Evolutionary conservation across 306 rosid genomes (phyloP).

Genomic region (Dryas alaskensis): DNA sequence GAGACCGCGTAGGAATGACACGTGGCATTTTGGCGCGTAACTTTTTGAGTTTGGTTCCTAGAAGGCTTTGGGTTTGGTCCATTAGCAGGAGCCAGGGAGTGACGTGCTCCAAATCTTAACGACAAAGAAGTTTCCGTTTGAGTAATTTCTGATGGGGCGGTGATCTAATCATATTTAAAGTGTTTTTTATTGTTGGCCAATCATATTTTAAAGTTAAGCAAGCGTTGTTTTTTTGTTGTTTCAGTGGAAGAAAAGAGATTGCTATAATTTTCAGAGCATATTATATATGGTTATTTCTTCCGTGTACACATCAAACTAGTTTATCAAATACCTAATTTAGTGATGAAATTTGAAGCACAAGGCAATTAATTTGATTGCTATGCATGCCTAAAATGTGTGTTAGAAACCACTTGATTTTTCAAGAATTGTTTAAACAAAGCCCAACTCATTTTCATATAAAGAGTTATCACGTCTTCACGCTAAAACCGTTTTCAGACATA

Average conservation of each 20-base stretch:
- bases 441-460: not conserved
- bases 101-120: not conserved
- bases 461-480: too few species aligned
- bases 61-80: not conserved
- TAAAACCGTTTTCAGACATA: not conserved
- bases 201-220: too few species aligned
- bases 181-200: not conserved
- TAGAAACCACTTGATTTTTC: not conserved
- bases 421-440: not conserved
- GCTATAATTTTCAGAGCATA: too few species aligned
- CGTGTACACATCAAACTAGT: not conserved
- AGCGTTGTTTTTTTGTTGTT: not conserved
- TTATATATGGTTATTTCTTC: too few species aligned
- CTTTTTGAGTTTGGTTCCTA: not conserved
- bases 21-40: not conserved
- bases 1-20: conserved; percentile 12
- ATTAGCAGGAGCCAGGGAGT: not conserved
- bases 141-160: not conserved
- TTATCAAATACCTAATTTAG: not conserved
- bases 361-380: not conserved
- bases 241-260: too few species aligned
- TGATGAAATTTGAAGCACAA: too few species aligned
- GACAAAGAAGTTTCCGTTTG: not conserved
- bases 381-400: not conserved
- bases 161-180: not conserved